Base-by-base conservation (phyloP, 2,329 filamentous ascomycete genomes). In the Leptographium lundbergii region DNA sequence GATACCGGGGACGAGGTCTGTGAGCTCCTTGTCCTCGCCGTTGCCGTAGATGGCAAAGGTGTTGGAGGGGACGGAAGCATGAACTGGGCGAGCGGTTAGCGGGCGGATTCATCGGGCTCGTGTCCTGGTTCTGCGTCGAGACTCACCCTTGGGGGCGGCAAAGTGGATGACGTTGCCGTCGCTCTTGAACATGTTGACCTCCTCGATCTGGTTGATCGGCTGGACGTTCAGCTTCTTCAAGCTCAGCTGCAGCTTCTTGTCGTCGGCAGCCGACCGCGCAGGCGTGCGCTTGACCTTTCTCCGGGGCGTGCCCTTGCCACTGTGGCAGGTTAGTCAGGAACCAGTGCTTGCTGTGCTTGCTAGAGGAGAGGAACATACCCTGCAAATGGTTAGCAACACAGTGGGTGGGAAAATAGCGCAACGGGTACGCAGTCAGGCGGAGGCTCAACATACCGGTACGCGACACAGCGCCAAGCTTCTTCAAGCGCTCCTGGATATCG, bases 161-260 rank as follows among this genome's bases (percentile, higher is more conserved):
- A 99, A 99, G 85, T 99, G 94, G 72, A 99, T 97, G 76, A 99
- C 94, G 77, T 99, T 99, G 76, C 94, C 94, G 74, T 99, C 94
- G 74, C 89, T 88, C 88, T 99, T 99, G 87, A 99, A 99, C 94
- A 99, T 99, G 87, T 99, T 99, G 75, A 99, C 94, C 82, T 99
- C 94, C 86, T 99, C 94, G 70, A 99, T 99, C 67, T 89, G 90
- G 81, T 95, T 91, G 78, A 99, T 97, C 71, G 94, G 94, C 85
- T 99, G 94, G 61, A 95, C 92, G 79, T 97, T 97, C 76, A 99
- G 86, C 88, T 99, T 99, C 89, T 99, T 99, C 67, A 99, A 84
- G 64, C 90, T 81, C 63, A 87, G 85, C 81, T 99, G 94, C 66
- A 99, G 89, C 86, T 99, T 99, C 89, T 96, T 97, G 87, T 99